Conservation (phyloP, 2,329 filamentous ascomycete genomes). For the Huntiella bhutanensis region DNA sequence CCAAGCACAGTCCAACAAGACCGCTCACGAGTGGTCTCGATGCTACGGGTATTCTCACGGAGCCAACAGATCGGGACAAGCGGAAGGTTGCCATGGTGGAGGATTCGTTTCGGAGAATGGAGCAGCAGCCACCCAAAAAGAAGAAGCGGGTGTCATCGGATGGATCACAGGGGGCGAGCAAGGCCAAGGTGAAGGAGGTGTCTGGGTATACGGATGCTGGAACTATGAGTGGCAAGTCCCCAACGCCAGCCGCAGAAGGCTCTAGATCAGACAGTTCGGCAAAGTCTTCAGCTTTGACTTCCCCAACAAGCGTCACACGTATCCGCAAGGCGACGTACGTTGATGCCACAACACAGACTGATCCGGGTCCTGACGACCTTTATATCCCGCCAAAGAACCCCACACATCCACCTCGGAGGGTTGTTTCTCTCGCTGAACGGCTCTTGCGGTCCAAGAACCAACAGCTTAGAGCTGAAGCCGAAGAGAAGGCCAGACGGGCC, state of each 20-base stretch:
- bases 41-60: slow-evolving; percentile 39
- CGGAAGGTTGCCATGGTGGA: slow-evolving; percentile 48
- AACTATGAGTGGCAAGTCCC: slow-evolving; percentile 34
- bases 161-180: slow-evolving; percentile 19
- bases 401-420: slow-evolving; percentile 25
- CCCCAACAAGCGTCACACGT: slow-evolving; percentile 21
- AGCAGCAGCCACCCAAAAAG: slow-evolving; percentile 33
- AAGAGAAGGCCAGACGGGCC: too few relatives aligned
- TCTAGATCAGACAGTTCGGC: slow-evolving; percentile 17
- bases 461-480: too few relatives aligned
- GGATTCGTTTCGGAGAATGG: slow-evolving; percentile 43
- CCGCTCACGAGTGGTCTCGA: slow-evolving; percentile 31
- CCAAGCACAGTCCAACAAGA: slow-evolving; percentile 30
- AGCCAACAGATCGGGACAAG: slow-evolving; percentile 47
- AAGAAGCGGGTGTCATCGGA: slow-evolving; percentile 47
- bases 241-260: slow-evolving; percentile 26
- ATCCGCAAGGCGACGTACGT: slow-evolving; percentile 22
- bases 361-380: slow-evolving; percentile 34
- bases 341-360: slow-evolving; percentile 35
- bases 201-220: slow-evolving; percentile 31
- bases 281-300: slow-evolving; percentile 18
- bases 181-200: slow-evolving; percentile 1
- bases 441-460: slow-evolving; percentile 22
- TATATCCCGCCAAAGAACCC: slow-evolving; percentile 23
- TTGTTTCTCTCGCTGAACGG: slow-evolving; percentile 34